Conservation (phyloP, 345 rosid genomes). For the Eucalyptus pauciflora region DNA sequence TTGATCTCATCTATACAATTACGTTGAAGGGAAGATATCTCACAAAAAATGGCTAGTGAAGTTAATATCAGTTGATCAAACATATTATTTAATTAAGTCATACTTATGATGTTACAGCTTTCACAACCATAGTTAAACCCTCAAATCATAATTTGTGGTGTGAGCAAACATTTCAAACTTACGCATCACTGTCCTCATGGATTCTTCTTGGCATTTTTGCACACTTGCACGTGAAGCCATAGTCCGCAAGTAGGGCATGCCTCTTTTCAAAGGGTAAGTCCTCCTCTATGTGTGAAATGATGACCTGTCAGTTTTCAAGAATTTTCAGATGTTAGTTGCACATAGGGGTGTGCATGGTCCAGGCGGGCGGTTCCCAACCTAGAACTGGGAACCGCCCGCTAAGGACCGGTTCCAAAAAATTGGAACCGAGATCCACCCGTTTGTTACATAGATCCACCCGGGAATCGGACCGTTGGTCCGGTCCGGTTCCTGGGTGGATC, state of each 20-base stretch:
- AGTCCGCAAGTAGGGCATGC: constrained; percentile 61
- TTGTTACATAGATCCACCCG: too few relatives aligned
- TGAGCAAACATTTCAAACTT: neutral
- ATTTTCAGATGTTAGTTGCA: too few relatives aligned
- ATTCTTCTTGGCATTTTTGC: constrained; percentile 42
- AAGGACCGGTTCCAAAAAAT: too few relatives aligned
- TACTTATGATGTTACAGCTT: neutral
- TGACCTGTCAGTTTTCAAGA: too few relatives aligned
- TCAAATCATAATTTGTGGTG: neutral
- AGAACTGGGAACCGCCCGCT: too few relatives aligned
- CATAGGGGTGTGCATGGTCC: too few relatives aligned
- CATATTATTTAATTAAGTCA: neutral
- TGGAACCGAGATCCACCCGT: too few relatives aligned
- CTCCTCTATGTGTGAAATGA: neutral
- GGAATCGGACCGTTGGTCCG: too few relatives aligned
- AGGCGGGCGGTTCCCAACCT: too few relatives aligned
- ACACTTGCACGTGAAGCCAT: constrained; percentile 68
- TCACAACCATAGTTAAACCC: neutral
- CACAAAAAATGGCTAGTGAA: neutral
- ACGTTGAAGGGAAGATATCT: too few relatives aligned
- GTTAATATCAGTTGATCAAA: neutral
- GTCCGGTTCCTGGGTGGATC: too few relatives aligned
- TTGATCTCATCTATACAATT: too few relatives aligned
- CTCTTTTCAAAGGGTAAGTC: constrained; percentile 60
- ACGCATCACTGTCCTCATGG: neutral